Percentiles rank a stretch among this genome's conserved stretches.
These are phyloP conservation scores for Moesziomyces antarcticus DNA, from an alignment of 1,284 basidiomycete species.

Conservation along the genomic window DNA sequence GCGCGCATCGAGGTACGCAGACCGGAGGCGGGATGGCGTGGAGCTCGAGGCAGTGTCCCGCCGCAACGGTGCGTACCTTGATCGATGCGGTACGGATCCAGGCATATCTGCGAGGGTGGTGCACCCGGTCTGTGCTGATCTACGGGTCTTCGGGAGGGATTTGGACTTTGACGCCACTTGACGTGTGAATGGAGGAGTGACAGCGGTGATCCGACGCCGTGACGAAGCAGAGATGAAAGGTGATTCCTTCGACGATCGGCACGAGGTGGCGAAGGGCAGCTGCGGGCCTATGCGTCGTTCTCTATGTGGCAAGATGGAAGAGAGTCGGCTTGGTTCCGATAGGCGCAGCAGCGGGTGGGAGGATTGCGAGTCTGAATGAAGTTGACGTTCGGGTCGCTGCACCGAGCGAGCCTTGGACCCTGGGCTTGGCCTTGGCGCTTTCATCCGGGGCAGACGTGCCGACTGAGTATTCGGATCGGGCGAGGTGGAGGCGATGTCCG, in stretches of 20 bases:
- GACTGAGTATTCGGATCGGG: background rate
- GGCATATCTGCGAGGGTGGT: background rate
- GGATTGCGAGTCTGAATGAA: too few species aligned
- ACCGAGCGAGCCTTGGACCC: slow-evolving; percentile 19
- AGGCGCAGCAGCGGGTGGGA: background rate
- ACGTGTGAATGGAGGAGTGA: too few species aligned
- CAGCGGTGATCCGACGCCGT: background rate
- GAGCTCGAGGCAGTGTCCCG: slow-evolving; percentile 4
- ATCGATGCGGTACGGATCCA: slow-evolving; percentile 10
- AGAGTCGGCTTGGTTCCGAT: slow-evolving; percentile 13
- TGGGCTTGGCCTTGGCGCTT: slow-evolving; percentile 3
- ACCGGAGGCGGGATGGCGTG: slow-evolving; percentile 5
- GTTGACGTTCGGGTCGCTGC: background rate
- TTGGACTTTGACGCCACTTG: too few species aligned
- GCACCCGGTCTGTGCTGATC: too few species aligned
- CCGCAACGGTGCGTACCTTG: slow-evolving; percentile 17
- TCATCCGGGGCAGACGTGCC: background rate
- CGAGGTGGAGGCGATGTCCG: slow-evolving; percentile 1
- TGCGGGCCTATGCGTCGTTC: background rate
- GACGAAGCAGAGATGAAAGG: background rate
- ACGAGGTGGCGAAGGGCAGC: background rate
- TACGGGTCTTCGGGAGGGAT: too few species aligned
- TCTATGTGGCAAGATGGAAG: background rate
- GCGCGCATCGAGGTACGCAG: slow-evolving; percentile 9
- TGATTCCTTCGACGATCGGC: background rate